These are phyloP conservation scores for Hymenoscyphus infarciens DNA, from an alignment of 2,329 filamentous ascomycete species.

Conservation along the genomic window DNA sequence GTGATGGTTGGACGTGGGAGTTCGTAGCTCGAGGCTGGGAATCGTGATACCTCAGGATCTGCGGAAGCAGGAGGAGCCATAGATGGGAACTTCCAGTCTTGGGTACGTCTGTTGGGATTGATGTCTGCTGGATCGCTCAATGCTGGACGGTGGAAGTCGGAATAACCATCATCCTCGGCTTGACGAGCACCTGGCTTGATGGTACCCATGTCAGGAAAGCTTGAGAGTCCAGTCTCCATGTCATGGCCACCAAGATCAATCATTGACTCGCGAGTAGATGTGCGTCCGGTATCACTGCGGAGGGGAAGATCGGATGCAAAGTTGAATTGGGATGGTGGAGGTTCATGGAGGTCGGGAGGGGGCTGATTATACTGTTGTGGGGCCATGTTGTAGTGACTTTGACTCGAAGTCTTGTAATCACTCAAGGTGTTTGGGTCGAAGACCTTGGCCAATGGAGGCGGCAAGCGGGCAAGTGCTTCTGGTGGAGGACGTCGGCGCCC, in stretches of 20 bases:
- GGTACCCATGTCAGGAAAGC: slow-evolving; percentile 59
- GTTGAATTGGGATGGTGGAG: not conserved
- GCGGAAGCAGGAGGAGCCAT: slow-evolving; percentile 51
- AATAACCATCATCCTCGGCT: slow-evolving; percentile 28
- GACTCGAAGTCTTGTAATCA: slow-evolving; percentile 61
- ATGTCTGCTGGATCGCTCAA: slow-evolving; percentile 56
- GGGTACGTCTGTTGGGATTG: slow-evolving; percentile 48
- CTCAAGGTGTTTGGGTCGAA: slow-evolving; percentile 65
- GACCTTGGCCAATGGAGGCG: slow-evolving; percentile 58
- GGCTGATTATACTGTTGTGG: slow-evolving; percentile 19
- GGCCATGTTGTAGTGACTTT: slow-evolving; percentile 53
- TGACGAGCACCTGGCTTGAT: slow-evolving; percentile 39
- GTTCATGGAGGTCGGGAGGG: slow-evolving; percentile 11
- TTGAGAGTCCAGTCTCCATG: slow-evolving; percentile 51
- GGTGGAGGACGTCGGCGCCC: slow-evolving; percentile 52
- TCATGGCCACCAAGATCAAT: slow-evolving; percentile 63
- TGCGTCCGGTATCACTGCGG: slow-evolving; percentile 50
- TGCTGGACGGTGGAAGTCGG: slow-evolving; percentile 48
- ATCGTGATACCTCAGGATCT: slow-evolving; percentile 50
- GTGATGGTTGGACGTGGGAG: slow-evolving; percentile 27
- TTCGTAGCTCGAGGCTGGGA: slow-evolving; percentile 39
- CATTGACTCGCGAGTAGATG: slow-evolving; percentile 55
- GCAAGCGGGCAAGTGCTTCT: slow-evolving; percentile 52
- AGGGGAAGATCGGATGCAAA: slow-evolving; percentile 54
- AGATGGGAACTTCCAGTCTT: slow-evolving; percentile 57